Evolutionary conservation across 1,139 yeast species (phyloP).

Genomic region (Suhomyces maxii): DNA sequence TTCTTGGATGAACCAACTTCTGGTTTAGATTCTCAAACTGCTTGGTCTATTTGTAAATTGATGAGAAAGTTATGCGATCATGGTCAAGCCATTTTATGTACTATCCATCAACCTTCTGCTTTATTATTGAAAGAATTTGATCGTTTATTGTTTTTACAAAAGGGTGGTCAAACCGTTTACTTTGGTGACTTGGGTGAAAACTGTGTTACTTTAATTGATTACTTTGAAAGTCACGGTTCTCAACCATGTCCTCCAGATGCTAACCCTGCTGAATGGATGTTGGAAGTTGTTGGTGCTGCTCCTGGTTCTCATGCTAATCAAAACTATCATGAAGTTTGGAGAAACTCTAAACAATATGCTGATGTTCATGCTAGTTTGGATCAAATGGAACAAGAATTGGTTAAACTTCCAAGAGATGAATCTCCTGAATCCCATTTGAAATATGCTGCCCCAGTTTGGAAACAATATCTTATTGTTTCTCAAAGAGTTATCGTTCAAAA

Average conservation of each 20-base stretch:
- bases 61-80: conserved; percentile 43
- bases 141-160: conserved; percentile 47
- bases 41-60: conserved; percentile 45
- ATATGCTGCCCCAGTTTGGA: conserved; percentile 47
- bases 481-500: conserved; percentile 60
- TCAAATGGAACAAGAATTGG: conserved; percentile 29
- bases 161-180: conserved; percentile 70
- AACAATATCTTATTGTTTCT: conserved; percentile 55
- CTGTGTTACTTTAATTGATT: conserved; percentile 49
- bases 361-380: conserved; percentile 26
- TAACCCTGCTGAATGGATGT: conserved; percentile 60
- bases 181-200: conserved; percentile 75
- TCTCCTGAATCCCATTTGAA: conserved; percentile 25
- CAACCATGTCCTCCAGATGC: conserved; percentile 44
- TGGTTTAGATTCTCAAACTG: conserved; percentile 46
- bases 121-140: conserved; percentile 64
- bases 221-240: conserved; percentile 59
- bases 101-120: conserved; percentile 47
- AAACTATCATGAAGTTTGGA: conserved; percentile 37
- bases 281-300: conserved; percentile 48
- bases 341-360: conserved; percentile 27
- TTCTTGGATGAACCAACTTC: conserved; percentile 52
- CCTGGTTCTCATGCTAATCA: conserved; percentile 39
- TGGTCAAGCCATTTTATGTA: conserved; percentile 46
- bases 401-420: conserved; percentile 25